Evolutionary conservation across 805 yeast genomes (phyloP), one percentile per base, ranked within the genome.

Genomic region (Saccharomycopsis sp.): DNA sequence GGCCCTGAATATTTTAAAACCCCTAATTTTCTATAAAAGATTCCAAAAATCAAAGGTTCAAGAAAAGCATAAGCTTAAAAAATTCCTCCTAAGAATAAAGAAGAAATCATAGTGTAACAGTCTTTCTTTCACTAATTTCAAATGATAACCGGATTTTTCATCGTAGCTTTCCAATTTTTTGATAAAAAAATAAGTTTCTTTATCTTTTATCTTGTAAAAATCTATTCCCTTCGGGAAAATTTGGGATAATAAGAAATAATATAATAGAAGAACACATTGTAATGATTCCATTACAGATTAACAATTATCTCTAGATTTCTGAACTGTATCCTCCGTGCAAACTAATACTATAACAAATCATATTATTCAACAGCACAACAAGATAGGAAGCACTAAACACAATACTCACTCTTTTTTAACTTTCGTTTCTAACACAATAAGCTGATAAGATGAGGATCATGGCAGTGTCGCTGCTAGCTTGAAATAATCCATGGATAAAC

Each of bases 221-320:
- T 52, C 70, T 62, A 14, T 77, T 72, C 44, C 74, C 72, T 57
- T 79, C 87, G 3, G 87, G 87, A 66, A 79, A 79, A 55, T 79
- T 85, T 14, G 82, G 72, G 44, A 79, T 65, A 34, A 67, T 53
- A 52, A 78, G 74, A 41, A 54, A 61, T 21, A 66, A 55, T 12
- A 66, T 35, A 25, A 52, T 23, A 3, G 58, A 53, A 18, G 54
- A 48, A 21, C 51, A 53, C 21, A 41, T 38, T 4, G 63, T 58
- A 32, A 67, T 54, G 36, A 69, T 54, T 12, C 76, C 76, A 46
- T 72, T 75, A 40, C 71, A 58, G 27, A 71, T 66, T 47, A 67
- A 70, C 36, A 70, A 60, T 61, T 75, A 71, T 51, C 66, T 60
- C 76, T 76, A 71, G 4, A 64, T 56, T 14, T 55, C 53, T 21